Evolutionary conservation across 352 stramenopile genomes (phyloP).

Genomic region (Lagenidium sp.): DNA sequence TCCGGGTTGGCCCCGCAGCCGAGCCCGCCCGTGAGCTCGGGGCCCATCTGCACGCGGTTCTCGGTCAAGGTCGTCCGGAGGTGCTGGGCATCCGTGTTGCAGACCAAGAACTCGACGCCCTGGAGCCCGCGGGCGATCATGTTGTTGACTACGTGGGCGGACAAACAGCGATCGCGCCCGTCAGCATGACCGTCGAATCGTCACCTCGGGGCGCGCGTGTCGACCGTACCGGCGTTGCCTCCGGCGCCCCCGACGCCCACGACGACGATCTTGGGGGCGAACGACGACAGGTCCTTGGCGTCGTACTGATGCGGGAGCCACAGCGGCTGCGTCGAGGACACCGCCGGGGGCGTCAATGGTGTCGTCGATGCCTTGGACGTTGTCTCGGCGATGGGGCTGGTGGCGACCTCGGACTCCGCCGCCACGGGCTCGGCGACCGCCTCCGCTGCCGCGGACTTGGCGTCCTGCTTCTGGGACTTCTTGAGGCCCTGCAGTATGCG

Average conservation of each 20-base stretch:
- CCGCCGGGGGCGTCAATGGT: not conserved
- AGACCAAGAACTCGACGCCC: slow-evolving; percentile 85
- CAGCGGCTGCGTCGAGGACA: slow-evolving; percentile 52
- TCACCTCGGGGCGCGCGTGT: not conserved
- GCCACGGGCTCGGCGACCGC: not conserved
- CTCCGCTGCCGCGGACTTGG: not conserved
- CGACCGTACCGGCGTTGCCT: slow-evolving; percentile 63
- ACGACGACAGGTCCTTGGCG: slow-evolving; percentile 53
- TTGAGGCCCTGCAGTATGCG: slow-evolving; percentile 47
- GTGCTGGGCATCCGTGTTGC: slow-evolving; percentile 90
- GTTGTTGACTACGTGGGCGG: slow-evolving; percentile 61
- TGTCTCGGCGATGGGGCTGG: not conserved
- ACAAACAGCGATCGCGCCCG: too few relatives aligned
- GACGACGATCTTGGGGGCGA: slow-evolving; percentile 82
- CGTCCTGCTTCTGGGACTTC: slow-evolving; percentile 33
- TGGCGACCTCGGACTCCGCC: slow-evolving; percentile 6
- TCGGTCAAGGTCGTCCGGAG: slow-evolving; percentile 85
- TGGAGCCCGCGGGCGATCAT: slow-evolving; percentile 82
- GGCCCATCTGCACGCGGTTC: slow-evolving; percentile 87
- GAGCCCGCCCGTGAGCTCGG: slow-evolving; percentile 75
- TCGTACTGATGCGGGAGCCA: slow-evolving; percentile 65
- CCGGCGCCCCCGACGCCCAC: slow-evolving; percentile 83
- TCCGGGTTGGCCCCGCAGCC: slow-evolving; percentile 79
- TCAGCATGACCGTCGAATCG: not conserved
- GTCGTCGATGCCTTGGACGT: slow-evolving; percentile 1